A percentile compares a stretch with the other conserved stretches of the same genome.
Conservation (phyloP, 179 eudicot genomes). For the Gypsophila paniculata region DNA sequence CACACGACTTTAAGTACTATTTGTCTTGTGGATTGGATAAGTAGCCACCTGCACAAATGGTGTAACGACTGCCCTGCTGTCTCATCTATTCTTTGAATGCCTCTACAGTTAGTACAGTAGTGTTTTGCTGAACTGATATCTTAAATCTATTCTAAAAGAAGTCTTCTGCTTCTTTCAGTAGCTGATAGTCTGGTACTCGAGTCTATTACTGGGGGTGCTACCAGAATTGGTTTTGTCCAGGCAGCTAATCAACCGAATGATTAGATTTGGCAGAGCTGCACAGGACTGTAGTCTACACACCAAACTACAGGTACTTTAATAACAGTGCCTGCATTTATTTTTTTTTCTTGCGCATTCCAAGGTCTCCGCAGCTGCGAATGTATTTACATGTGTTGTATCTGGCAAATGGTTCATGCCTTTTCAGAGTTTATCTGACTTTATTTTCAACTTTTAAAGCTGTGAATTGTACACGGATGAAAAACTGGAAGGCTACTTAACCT, state of each 20-base stretch:
- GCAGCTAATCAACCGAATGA: neutral
- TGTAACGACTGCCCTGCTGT: no score
- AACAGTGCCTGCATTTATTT: neutral
- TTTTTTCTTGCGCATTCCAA: neutral
- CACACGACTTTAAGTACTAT: no score
- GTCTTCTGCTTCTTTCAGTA: no score
- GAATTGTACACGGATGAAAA: neutral
- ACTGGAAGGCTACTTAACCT: no score
- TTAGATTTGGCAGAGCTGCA: neutral
- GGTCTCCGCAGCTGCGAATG: neutral
- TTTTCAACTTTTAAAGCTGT: neutral
- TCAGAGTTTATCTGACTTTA: neutral
- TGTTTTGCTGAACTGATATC: neutral
- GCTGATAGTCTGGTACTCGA: neutral
- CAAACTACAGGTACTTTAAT: neutral
- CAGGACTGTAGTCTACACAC: neutral
- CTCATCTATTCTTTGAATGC: neutral
- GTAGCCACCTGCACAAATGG: no score
- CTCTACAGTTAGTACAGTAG: neutral
- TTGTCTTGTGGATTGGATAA: neutral
- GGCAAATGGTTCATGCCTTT: neutral
- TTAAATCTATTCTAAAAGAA: no score
- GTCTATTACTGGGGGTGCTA: neutral
- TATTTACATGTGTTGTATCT: neutral
- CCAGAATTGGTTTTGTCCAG: neutral